Conservation (phyloP, 768 basidiomycete genomes). For the Podaxis mareebaensis region DNA sequence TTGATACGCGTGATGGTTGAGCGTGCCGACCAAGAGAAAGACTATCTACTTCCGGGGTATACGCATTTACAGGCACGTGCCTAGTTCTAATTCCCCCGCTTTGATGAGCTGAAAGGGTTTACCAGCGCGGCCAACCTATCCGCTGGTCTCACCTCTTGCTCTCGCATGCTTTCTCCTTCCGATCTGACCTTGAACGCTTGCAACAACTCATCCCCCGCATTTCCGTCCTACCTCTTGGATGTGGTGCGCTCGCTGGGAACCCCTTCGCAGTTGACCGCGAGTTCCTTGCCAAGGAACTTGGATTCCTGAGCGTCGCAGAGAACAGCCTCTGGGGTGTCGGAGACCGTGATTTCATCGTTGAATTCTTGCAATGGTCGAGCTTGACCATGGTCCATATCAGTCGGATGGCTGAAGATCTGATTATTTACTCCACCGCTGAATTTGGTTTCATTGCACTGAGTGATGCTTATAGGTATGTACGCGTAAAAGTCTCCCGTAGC, state of each 20-base stretch:
- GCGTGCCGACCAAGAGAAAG: conserved; percentile 91
- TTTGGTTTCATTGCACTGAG: conserved; percentile 96
- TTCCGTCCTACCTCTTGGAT: conserved; percentile 91
- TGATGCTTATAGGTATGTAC: conserved; percentile 89
- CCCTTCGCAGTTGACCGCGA: conserved; percentile 94
- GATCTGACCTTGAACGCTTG: conserved; percentile 85
- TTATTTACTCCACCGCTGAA: conserved; percentile 95
- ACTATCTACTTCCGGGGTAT: conserved; percentile 91
- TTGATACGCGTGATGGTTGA: conserved; percentile 88
- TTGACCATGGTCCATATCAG: conserved; percentile 93
- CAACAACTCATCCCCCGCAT: conserved; percentile 84
- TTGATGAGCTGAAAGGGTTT: conserved; percentile 1
- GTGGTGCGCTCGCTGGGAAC: conserved; percentile 95
- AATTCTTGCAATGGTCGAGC: conserved; percentile 96
- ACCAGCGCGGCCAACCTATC: conserved; percentile 94
- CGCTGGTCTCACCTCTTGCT: conserved; percentile 97
- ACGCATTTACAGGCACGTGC: conserved; percentile 88
- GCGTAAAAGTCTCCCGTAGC: not conserved
- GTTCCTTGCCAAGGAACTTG: conserved; percentile 87
- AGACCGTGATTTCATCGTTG: conserved; percentile 95
- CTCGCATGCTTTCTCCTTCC: conserved; percentile 93
- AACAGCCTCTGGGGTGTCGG: conserved; percentile 97
- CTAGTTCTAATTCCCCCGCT: not conserved
- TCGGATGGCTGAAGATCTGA: conserved; percentile 92
- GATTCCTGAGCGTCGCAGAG: conserved; percentile 85